These are phyloP conservation scores for Scleroderma citrinum DNA, from an alignment of 768 basidiomycete genomes.

Conservation along the genomic window DNA sequence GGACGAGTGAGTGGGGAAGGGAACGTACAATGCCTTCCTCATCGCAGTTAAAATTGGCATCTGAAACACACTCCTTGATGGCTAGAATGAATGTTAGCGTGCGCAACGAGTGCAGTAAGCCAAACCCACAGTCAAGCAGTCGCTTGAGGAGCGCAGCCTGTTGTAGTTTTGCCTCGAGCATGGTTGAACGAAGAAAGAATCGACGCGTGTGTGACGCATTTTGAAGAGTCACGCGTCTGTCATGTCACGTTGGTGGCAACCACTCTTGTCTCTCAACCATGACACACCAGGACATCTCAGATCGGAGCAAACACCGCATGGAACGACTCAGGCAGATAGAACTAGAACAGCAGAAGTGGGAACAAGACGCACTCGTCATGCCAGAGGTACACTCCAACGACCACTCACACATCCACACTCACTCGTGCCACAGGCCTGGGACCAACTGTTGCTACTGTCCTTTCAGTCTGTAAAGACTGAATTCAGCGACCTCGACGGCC, in stretches of 20 bases:
- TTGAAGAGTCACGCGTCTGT: constrained; percentile 27
- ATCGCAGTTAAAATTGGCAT: constrained; percentile 96
- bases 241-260: constrained; percentile 11
- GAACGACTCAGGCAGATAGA: constrained; percentile 44
- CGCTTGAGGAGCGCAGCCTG: constrained; percentile 90
- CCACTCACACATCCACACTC: background rate
- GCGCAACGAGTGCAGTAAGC: background rate
- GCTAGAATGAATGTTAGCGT: constrained; percentile 41
- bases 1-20: background rate
- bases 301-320: constrained; percentile 43
- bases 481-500: constrained; percentile 56
- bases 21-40: constrained; percentile 83
- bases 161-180: constrained; percentile 89
- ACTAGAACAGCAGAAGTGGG: constrained; percentile 47
- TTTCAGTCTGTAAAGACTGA: constrained; percentile 55
- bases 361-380: constrained; percentile 51
- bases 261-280: too few species aligned
- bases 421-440: constrained; percentile 22
- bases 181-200: constrained; percentile 28
- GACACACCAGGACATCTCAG: constrained; percentile 13
- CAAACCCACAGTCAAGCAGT: constrained; percentile 78
- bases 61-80: constrained; percentile 95
- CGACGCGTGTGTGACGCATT: constrained; percentile 21
- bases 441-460: constrained; percentile 30
- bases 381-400: constrained; percentile 38